Evolutionary conservation across 495 filamentous ascomycete species (phyloP), one percentile per base, ranked within the genome.

Genomic region (Penicillium roqueforti): DNA sequence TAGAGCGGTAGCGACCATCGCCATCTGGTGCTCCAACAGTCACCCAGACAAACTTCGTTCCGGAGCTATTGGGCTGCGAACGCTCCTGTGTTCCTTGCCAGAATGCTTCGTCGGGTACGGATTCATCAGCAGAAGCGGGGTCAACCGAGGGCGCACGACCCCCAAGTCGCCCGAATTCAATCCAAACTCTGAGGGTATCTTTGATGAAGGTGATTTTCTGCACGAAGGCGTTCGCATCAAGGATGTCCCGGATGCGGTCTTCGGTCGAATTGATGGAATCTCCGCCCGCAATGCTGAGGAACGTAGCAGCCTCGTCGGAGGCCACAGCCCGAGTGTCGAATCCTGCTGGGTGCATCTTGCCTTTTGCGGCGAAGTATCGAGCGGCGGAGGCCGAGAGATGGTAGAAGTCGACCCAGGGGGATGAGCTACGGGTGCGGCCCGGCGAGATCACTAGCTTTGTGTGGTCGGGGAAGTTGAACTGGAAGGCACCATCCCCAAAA

Each of bases 391-490:
- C 69, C 0, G 89, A 86, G 6, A 95, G 82, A 62, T 90, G 87
- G 73, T 88, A 91, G 66, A 93, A 93, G 68, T 92, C 86, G 57
- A 89, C 83, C 80, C 86, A 88, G 1, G 73, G 75, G 0, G 75
- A 75, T 1, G 73, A 75, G 51, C 65, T 75, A 50, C 75, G 66
- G 1, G 78, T 86, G 23, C 84, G 89, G 34, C 85, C 83, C 7
- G 82, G 76, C 31, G 89, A 87, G 43, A 96, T 74, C 4, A 95
- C 82, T 23, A 96, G 79, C 67, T 98, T 98, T 26, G 93, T 97
- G 66, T 98, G 93, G 58, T 98, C 93, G 6, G 92, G 91, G 72
- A 97, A 98, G 69, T 98, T 97, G 72, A 96, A 88, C 81, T 92
- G 89, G 61, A 96, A 84, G 58, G 89, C 85, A 1, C 91, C 91